These are phyloP conservation scores for Cutaneotrichosporon cavernicola DNA, from an alignment of 1,284 basidiomycete genomes.

Conservation along the genomic window DNA sequence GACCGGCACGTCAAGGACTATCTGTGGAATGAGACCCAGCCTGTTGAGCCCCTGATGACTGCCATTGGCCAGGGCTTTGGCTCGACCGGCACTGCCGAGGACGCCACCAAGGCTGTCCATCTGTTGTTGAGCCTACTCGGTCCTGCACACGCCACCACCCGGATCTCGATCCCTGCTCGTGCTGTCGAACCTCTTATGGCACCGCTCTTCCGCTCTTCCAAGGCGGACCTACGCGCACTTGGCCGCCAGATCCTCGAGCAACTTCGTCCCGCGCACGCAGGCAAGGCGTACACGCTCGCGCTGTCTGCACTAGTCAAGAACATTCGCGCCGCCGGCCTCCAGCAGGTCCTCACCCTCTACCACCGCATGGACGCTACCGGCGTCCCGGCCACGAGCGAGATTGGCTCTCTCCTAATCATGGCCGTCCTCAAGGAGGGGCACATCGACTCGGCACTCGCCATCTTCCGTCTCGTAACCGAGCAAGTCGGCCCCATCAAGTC, in stretches of 20 bases:
- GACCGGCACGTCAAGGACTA: slow-evolving; percentile 47
- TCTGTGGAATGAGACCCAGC: slow-evolving; percentile 27
- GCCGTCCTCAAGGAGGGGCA: slow-evolving; percentile 29
- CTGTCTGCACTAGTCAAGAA: slow-evolving; percentile 24
- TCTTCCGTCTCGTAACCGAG: slow-evolving; percentile 27
- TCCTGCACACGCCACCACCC: slow-evolving; percentile 8
- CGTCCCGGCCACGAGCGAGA: slow-evolving; percentile 19
- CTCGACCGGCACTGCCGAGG: slow-evolving; percentile 19
- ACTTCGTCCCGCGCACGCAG: slow-evolving; percentile 3
- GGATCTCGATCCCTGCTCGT: slow-evolving; percentile 7
- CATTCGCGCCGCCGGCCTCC: slow-evolving; percentile 20
- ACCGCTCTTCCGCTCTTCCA: slow-evolving; percentile 25
- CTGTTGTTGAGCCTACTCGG: slow-evolving; percentile 29
- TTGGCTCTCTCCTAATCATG: slow-evolving; percentile 28
- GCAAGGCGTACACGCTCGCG: slow-evolving; percentile 22
- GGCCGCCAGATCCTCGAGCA: slow-evolving; percentile 18
- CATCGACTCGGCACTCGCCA: slow-evolving; percentile 25
- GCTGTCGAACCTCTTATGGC: slow-evolving; percentile 24
- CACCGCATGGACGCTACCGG: slow-evolving; percentile 27
- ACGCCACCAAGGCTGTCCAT: slow-evolving; percentile 34
- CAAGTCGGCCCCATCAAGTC: slow-evolving; percentile 25
- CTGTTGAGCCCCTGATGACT: slow-evolving; percentile 22
- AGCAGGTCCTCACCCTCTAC: slow-evolving; percentile 28
- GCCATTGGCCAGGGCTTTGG: slow-evolving; percentile 36
- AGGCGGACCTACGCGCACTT: slow-evolving; percentile 16